phyloP scores from a whole-genome alignment of 495 filamentous ascomycete genomes.

The Neurospora sp. region DNA sequence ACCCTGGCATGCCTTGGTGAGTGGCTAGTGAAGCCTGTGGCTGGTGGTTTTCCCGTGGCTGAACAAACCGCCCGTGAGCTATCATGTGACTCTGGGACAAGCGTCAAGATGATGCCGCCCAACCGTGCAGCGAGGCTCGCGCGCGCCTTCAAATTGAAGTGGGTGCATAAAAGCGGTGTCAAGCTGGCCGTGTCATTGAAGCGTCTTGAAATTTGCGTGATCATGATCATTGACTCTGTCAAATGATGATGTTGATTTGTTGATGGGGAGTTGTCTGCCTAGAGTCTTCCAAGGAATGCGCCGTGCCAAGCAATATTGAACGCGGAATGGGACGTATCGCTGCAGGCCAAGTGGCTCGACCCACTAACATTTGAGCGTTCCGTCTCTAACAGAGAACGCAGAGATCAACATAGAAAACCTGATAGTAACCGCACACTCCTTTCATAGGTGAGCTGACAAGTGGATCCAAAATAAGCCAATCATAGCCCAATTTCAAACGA shows the following conservation, averaged over 20 bases:
- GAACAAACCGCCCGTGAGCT: background rate
- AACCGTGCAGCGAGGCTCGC: background rate
- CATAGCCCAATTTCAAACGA: background rate
- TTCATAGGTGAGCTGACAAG: background rate
- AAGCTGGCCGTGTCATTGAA: background rate
- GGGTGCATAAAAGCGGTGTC: background rate
- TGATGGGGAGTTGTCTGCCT: background rate
- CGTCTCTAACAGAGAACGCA: background rate
- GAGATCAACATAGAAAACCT: background rate
- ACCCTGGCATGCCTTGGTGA: background rate
- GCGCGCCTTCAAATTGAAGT: background rate
- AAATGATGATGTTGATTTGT: background rate
- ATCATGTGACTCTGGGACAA: background rate
- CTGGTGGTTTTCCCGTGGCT: background rate
- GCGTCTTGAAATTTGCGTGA: background rate
- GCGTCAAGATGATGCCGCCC: background rate
- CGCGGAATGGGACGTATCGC: background rate
- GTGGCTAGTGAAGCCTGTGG: background rate
- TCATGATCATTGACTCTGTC: background rate
- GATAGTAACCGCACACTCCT: background rate
- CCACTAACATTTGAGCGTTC: background rate
- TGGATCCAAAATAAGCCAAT: background rate
- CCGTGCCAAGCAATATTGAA: background rate
- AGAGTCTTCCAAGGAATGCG: background rate
- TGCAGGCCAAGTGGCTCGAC: background rate